phyloP scores from a whole-genome alignment of 1,139 yeast genomes.

The Taphrina wiesneri region DNA sequence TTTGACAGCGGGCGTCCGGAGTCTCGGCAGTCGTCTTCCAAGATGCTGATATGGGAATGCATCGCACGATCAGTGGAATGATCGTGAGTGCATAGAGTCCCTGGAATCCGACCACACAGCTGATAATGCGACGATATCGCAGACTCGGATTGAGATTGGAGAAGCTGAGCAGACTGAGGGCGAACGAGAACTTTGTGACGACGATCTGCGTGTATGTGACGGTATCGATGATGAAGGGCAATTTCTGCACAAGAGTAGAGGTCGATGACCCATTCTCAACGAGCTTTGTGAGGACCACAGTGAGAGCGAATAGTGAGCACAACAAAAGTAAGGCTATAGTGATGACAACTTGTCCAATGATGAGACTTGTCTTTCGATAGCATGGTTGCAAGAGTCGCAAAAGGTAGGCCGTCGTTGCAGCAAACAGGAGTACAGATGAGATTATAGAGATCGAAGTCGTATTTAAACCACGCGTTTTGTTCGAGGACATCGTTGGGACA shows the following conservation, averaged over 20 bases:
- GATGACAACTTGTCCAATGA: neutral
- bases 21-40: neutral
- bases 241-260: neutral
- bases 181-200: neutral
- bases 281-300: neutral
- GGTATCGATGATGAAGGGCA: neutral
- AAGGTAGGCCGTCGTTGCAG: neutral
- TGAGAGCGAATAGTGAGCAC: neutral
- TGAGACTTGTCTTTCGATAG: neutral
- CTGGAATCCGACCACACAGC: neutral
- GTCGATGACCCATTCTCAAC: neutral
- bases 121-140: neutral
- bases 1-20: neutral
- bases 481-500: too few relatives aligned
- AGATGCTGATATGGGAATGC: neutral
- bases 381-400: neutral
- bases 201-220: neutral
- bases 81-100: neutral
- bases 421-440: neutral
- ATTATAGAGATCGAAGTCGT: neutral
- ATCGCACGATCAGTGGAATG: neutral
- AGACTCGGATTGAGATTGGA: neutral
- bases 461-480: too few relatives aligned
- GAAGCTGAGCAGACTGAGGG: neutral
- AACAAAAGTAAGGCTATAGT: neutral